Percentiles rank a stretch among this genome's conserved stretches.
These are phyloP conservation scores for Barnettozyma populi DNA, from an alignment of 805 yeast genomes.

Conservation along the genomic window DNA sequence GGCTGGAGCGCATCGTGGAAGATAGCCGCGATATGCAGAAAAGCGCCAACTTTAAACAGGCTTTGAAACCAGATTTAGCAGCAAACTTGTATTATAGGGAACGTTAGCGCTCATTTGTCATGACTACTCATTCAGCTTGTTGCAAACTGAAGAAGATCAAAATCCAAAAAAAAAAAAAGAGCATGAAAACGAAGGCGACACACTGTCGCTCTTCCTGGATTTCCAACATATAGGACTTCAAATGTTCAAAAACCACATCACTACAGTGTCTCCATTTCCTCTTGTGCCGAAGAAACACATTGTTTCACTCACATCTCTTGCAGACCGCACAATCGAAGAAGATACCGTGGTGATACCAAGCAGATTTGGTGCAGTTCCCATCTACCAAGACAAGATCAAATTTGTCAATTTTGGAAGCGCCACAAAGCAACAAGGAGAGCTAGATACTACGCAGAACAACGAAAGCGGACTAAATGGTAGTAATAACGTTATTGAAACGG, in stretches of 20 bases:
- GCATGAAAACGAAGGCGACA: neutral
- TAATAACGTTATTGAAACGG: neutral
- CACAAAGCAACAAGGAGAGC: neutral
- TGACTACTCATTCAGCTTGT: no score
- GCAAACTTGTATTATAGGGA: no score
- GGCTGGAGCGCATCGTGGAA: no score
- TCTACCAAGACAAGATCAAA: slow-evolving; percentile 10
- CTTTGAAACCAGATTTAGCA: no score
- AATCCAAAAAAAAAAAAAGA: neutral
- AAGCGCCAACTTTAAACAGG: no score
- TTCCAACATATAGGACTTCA: no score
- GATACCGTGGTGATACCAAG: slow-evolving; percentile 11
- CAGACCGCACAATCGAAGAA: neutral
- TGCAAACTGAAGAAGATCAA: no score
- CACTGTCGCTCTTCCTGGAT: no score
- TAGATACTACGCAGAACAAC: neutral
- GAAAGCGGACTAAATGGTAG: neutral
- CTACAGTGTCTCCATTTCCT: slow-evolving; percentile 4
- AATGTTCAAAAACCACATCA: slow-evolving; percentile 8
- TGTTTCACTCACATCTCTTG: neutral
- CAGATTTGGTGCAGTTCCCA: slow-evolving; percentile 18
- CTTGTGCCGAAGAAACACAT: neutral
- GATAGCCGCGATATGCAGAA: no score
- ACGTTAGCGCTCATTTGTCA: no score
- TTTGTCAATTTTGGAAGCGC: slow-evolving; percentile 5